Base-by-base conservation (phyloP, 2,329 filamentous ascomycete species). In the Pseudocercospora pini-densiflorae region DNA sequence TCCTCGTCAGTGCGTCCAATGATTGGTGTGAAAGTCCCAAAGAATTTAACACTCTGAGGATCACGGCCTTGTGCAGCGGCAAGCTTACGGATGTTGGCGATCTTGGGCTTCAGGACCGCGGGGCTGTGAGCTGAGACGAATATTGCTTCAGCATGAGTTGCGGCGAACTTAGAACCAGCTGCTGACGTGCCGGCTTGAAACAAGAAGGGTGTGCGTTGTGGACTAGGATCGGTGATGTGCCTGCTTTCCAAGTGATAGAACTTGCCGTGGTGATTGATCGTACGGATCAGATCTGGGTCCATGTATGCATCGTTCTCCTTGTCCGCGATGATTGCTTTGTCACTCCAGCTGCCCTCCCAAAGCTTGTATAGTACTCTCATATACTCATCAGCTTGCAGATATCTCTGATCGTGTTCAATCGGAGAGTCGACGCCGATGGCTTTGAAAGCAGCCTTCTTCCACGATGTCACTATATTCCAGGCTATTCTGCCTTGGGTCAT, bases 81-180 rank as follows among this genome's bases (percentile, higher is more conserved):
- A 5, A 86, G 77, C 19, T 82, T 77, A 0, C 87, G 81, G 64
- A 91, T 87, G 66, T 90, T 88, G 0, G 87, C 83, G n/a, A 92
- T 86, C 43, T 83, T 88, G 72, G 86, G 87, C 1, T 85, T 84
- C 27, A 89, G 86, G 0, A 89, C 85, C 1, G 82, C 80, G 0
- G 90, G 88, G 0, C 85, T 85, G 74, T 91, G 89, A 0, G 88
- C 88, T 0, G 87, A 89, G 0, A 90, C 85, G 71, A 92, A 92
- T 62, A 92, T 88, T 2, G 86, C 86, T 77, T 89, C 87, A 1
- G 87, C 87, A 65, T 89, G 87, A 0, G 80, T 84, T 2, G 85
- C 81, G 0, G 85, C 87, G 70, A 89, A 89, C 0, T 79, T 77
- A 0, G 83, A 85, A 0, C 87, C 87, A 0, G 87, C 87, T 16